These are phyloP conservation scores for Mycena belliarum DNA, from an alignment of 768 basidiomycete species.

Conservation along the genomic window DNA sequence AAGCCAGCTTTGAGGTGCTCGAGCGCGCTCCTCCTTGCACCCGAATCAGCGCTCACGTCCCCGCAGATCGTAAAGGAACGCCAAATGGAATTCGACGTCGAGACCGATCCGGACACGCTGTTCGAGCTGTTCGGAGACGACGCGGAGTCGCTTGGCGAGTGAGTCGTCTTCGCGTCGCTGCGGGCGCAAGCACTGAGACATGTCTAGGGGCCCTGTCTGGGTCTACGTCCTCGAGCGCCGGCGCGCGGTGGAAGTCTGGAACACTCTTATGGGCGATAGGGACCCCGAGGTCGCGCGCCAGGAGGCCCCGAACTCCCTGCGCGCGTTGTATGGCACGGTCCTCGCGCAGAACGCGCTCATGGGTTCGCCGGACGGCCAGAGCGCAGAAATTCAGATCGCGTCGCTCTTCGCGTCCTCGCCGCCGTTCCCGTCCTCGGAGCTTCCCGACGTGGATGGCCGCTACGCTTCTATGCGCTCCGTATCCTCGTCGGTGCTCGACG, in stretches of 20 bases:
- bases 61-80: conserved; percentile 80
- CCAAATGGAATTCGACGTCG: conserved; percentile 86
- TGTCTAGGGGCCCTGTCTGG: conserved; percentile 77
- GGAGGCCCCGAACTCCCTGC: conserved; percentile 64
- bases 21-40: conserved; percentile 25
- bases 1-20: conserved; percentile 82
- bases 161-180: conserved; percentile 34
- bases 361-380: conserved; percentile 64
- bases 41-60: conserved; percentile 19
- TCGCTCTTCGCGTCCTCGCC: conserved; percentile 83
- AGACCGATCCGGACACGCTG: conserved; percentile 77
- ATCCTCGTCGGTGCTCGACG: conserved; percentile 49
- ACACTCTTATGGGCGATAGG: conserved; percentile 70
- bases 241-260: conserved; percentile 79
- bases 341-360: conserved; percentile 64
- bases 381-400: conserved; percentile 79
- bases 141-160: conserved; percentile 74
- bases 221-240: conserved; percentile 86
- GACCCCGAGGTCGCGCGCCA: conserved; percentile 59
- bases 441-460: conserved; percentile 48
- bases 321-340: conserved; percentile 65
- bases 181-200: conserved; percentile 5
- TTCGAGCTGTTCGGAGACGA: conserved; percentile 83
- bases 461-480: conserved; percentile 45
- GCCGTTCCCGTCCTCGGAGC: conserved; percentile 69